Evolutionary conservation across 257 asterid genomes (phyloP), one percentile per base, ranked within the genome.

Genomic region (Fraxinus pennsylvanica): DNA sequence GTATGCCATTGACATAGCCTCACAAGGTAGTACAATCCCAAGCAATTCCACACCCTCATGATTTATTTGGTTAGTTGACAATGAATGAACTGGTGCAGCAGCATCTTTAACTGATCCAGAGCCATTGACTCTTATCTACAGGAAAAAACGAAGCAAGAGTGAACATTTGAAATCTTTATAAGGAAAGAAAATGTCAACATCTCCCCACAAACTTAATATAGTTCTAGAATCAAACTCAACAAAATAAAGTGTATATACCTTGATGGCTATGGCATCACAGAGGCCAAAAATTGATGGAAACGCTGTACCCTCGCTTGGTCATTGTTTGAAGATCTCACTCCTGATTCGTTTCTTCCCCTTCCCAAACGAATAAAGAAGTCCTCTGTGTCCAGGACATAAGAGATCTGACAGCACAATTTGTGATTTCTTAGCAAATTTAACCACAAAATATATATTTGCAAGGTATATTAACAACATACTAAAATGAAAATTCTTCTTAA

Each of bases 301-400:
- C 86, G 80, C 78, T 87, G 87, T 71, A 88, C 89, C 84, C 84
- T 89, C 50, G 84, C 78, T 79, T 86, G 84, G 74, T 85, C 29
- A 52, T 76, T 82, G 36, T 69, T 47, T 6, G 85, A 73, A 72
- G 84, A 76, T 78, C 74, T 81, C 41, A 76, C 85, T 59, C 81
- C 72, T 36, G 84, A 70, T 39, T 33, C 30, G 29, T 80, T 74
- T 57, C 84, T 87, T 81, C 82, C 89, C 85, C 90, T 85, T 68
- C 92, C 93, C 84, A 74, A 14, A 29, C 99, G 97, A 81, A 86
- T 78, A 79, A 91, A 94, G 89, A 61, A 91, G 88, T 94, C 99
- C 91, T 92, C 97, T 0, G 99, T 91, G 87, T 94, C 97, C 3
- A 94, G 90, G 66, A 94, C 97, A 77, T 92, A 94, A 2, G 92